Evolutionary conservation across 2,329 filamentous ascomycete genomes (phyloP).

Genomic region (Magnaporthiopsis incrustans): DNA sequence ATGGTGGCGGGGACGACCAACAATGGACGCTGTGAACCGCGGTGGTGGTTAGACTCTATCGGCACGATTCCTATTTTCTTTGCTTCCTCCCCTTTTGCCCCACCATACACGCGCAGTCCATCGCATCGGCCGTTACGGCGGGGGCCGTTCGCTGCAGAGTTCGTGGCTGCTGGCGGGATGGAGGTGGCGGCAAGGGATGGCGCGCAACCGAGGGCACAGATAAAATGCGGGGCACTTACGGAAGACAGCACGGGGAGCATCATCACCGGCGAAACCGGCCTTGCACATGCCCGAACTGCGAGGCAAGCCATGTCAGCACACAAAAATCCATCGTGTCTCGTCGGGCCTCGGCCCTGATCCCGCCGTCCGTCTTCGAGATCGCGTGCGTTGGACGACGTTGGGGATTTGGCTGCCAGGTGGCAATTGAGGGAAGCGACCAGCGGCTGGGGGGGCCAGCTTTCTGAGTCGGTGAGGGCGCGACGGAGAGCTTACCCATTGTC

Average conservation of each 20-base stretch:
- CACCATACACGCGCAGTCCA: not conserved
- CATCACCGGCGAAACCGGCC: slow-evolving; percentile 99
- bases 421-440: not conserved
- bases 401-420: not conserved
- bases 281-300: slow-evolving; percentile 99
- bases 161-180: slow-evolving; percentile 1
- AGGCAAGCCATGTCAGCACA: slow-evolving; percentile 31
- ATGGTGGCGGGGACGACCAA: slow-evolving; percentile 99
- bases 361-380: not conserved
- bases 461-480: slow-evolving; percentile 23
- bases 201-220: not conserved
- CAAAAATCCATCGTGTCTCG: slow-evolving; percentile 1
- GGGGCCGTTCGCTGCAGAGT: not conserved
- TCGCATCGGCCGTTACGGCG: too few relatives aligned
- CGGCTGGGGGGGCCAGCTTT: not conserved
- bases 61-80: not conserved
- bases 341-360: slow-evolving; percentile 13
- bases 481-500: slow-evolving; percentile 95
- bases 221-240: slow-evolving; percentile 61
- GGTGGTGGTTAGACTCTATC: slow-evolving; percentile 14
- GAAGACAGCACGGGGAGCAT: slow-evolving; percentile 99
- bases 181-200: not conserved
- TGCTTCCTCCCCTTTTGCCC: not conserved
- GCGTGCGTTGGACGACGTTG: not conserved
- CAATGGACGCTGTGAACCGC: slow-evolving; percentile 73